These are phyloP conservation scores for Mortierella hygrophila DNA, from an alignment of 192 early-diverging fungal genomes.

Conservation along the genomic window DNA sequence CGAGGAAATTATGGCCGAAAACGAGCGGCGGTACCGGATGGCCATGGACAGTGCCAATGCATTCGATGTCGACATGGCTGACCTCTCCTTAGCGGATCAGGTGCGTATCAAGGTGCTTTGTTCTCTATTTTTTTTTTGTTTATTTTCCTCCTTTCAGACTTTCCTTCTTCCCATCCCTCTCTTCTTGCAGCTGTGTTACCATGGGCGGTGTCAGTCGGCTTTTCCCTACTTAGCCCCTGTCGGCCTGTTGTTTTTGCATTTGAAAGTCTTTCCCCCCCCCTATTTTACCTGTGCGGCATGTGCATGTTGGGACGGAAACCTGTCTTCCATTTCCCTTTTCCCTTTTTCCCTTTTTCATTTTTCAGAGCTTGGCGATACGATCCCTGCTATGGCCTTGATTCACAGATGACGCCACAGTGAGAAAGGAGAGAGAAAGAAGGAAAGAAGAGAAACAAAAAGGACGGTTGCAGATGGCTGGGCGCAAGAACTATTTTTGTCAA, in stretches of 20 bases:
- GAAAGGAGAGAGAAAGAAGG: background rate
- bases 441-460: background rate
- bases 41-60: slow-evolving; percentile 60
- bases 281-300: background rate
- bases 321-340: background rate
- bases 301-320: background rate
- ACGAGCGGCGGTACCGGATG: slow-evolving; percentile 57
- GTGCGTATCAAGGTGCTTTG: slow-evolving; percentile 21
- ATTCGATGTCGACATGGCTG: slow-evolving; percentile 61
- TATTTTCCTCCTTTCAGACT: background rate
- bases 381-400: background rate
- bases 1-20: slow-evolving; percentile 58
- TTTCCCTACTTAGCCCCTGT: background rate
- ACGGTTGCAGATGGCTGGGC: background rate
- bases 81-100: slow-evolving; percentile 57
- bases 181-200: slow-evolving; percentile 22
- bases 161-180: background rate
- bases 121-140: slow-evolving; percentile 15
- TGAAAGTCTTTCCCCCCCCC: background rate
- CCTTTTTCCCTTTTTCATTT: background rate
- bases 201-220: slow-evolving; percentile 27
- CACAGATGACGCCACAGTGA: background rate
- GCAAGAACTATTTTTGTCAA: slow-evolving; percentile 31
- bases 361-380: background rate
- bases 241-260: background rate